phyloP scores from a whole-genome alignment of 1,284 basidiomycete species.

The Microbotryum silenes-acaulis region DNA sequence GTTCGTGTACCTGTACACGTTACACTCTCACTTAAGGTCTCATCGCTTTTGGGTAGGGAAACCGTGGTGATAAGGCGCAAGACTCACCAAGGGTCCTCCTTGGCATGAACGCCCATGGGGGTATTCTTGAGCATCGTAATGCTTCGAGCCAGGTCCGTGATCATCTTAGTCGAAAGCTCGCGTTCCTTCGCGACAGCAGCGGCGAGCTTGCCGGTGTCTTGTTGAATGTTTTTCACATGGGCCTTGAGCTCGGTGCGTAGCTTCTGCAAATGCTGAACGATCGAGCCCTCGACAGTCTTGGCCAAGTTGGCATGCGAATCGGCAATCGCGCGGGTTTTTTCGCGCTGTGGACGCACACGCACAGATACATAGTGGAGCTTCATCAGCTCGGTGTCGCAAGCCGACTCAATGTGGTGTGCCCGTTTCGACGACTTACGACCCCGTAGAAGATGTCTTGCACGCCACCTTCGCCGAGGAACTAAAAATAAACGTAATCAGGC shows the following conservation, averaged over 20 bases:
- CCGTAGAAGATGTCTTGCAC: slow-evolving; percentile 88
- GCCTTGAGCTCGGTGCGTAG: slow-evolving; percentile 91
- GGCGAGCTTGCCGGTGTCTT: slow-evolving; percentile 64
- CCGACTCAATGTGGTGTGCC: not conserved
- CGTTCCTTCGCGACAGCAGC: slow-evolving; percentile 89
- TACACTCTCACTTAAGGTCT: not conserved
- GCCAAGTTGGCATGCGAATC: slow-evolving; percentile 96
- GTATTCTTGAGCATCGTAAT: slow-evolving; percentile 93
- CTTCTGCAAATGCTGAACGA: slow-evolving; percentile 96
- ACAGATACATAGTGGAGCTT: not conserved
- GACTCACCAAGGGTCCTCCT: slow-evolving; percentile 60
- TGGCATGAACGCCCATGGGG: slow-evolving; percentile 74
- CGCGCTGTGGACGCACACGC: slow-evolving; percentile 40
- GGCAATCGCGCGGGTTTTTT: slow-evolving; percentile 88
- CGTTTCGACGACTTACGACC: slow-evolving; percentile 44
- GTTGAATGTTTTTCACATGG: slow-evolving; percentile 64
- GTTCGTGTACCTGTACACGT: slow-evolving; percentile 55
- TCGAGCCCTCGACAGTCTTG: slow-evolving; percentile 91
- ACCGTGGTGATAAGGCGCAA: not conserved
- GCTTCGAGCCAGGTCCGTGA: slow-evolving; percentile 77
- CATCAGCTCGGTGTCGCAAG: not conserved
- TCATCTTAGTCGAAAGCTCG: slow-evolving; percentile 76
- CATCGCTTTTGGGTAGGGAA: not conserved
- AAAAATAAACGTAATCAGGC: slow-evolving; percentile 37
- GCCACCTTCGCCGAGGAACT: slow-evolving; percentile 88